phyloP scores from a whole-genome alignment of 1,284 basidiomycete species.

The Moniliella sp. region DNA sequence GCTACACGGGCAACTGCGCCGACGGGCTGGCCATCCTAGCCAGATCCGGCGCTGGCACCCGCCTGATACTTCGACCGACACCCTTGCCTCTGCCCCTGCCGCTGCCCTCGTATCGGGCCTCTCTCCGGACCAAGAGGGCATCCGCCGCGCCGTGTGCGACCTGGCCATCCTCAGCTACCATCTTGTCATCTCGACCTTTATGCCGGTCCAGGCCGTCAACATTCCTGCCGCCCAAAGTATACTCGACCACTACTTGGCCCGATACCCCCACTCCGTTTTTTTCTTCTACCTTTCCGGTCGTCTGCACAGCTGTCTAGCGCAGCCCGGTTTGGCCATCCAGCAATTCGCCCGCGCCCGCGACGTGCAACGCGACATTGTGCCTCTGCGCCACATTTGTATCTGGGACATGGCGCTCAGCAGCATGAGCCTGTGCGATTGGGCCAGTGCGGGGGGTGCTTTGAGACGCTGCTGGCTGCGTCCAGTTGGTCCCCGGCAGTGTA shows the following conservation, averaged over 20 bases:
- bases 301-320: conserved; percentile 31
- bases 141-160: conserved; percentile 22
- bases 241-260: conserved; percentile 23
- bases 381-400: conserved; percentile 30
- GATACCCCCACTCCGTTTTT: conserved; percentile 29
- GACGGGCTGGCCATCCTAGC: conserved; percentile 20
- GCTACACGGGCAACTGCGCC: conserved; percentile 24
- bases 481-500: conserved; percentile 33
- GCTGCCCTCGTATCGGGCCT: conserved; percentile 10
- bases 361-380: conserved; percentile 27
- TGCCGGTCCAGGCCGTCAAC: conserved; percentile 27
- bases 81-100: conserved; percentile 10
- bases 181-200: conserved; percentile 21
- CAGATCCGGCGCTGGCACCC: conserved; percentile 19
- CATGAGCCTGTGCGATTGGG: conserved; percentile 23
- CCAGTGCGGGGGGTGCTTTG: conserved; percentile 14
- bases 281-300: conserved; percentile 33
- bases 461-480: conserved; percentile 20
- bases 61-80: conserved; percentile 17
- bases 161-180: conserved; percentile 30
- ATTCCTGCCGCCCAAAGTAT: conserved; percentile 29
- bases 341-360: conserved; percentile 24
- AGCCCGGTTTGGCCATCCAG: conserved; percentile 20
- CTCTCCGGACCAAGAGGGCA: conserved; percentile 9
- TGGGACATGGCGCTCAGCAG: conserved; percentile 30